Evolutionary conservation across 2,329 filamentous ascomycete genomes (phyloP), one percentile per base, ranked within the genome.

Genomic region (Monosporascus sp.): DNA sequence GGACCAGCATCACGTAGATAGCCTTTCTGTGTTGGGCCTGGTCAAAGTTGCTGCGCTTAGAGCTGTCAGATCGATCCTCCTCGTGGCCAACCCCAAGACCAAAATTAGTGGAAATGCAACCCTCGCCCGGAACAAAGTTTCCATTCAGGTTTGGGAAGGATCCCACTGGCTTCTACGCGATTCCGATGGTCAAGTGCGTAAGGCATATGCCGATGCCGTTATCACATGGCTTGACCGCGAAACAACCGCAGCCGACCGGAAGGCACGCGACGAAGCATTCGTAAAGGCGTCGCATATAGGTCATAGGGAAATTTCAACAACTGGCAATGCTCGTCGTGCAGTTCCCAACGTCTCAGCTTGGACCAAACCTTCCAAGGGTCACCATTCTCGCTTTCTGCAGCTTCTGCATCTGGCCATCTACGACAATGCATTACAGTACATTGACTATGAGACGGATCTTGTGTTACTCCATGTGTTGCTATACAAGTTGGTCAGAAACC

Each of bases 101-200:
- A 83, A 79, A 60, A 74, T 79, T 55, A 78, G 74, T 60, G 80
- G 79, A 59, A 84, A 78, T 66, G 79, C 77, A 50, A 82, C 82
- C 31, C 80, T 94, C 50, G 83, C 85, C 6, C 82, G 91, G 58
- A 89, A 87, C 67, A 83, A 79, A 41, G 89, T 95, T 1, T 86
- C 89, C 0, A 78, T 96, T 8, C 82, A 88, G 51, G 88, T 92
- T 0, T 99, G 94, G 94, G 92, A 97, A 70, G 91, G 90, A n/a
- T 96, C 92, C 0, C 91, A 97, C 57, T 96, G 91, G 89, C 81
- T 97, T 45, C 74, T 97, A 20, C 85, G 88, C 38, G 93, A 97
- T 64, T 79, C 84, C 1, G 87, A 92, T 63, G 84, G 84, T 35
- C 79, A 84, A 35, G 91, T 97, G 37, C 84, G 92, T 51, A 87